Evolutionary conservation across 2,329 filamentous ascomycete species (phyloP).

Genomic region (Phialophora chinensis): DNA sequence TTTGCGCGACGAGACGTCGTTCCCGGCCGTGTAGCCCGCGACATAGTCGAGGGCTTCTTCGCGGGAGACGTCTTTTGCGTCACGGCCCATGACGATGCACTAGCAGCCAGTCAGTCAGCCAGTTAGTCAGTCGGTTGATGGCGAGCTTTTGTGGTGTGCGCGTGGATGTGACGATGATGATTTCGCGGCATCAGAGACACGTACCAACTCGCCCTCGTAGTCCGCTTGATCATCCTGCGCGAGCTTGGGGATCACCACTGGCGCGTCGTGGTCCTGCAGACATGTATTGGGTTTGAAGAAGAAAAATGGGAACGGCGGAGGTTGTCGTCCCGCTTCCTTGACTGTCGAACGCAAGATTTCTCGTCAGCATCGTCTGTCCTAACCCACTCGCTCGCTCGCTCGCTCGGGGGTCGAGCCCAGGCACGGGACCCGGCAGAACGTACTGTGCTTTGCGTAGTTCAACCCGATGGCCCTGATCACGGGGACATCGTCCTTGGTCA

Average conservation of each 20-base stretch:
- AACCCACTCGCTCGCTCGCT: not conserved
- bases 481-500: constrained; percentile 59
- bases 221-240: constrained; percentile 50
- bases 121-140: not conserved
- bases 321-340: constrained; percentile 46
- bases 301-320: constrained; percentile 47
- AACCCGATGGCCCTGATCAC: constrained; percentile 59
- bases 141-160: not conserved
- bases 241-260: constrained; percentile 43
- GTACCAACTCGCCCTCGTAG: constrained; percentile 50
- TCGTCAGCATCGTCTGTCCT: too few relatives aligned
- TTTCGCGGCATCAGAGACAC: constrained; percentile 26
- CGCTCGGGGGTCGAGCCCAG: not conserved
- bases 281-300: constrained; percentile 51
- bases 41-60: constrained; percentile 48
- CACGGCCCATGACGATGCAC: constrained; percentile 45
- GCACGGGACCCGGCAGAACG: constrained; percentile 4
- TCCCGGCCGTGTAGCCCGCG: constrained; percentile 48
- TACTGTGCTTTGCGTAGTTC: constrained; percentile 57
- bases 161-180: not conserved
- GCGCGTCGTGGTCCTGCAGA: constrained; percentile 43
- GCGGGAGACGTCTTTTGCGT: constrained; percentile 47
- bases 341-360: constrained; percentile 31
- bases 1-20: constrained; percentile 50
- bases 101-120: not conserved